phyloP scores from a whole-genome alignment of 2,329 filamentous ascomycete species.

The Phaeophleospora eucalypticola region DNA sequence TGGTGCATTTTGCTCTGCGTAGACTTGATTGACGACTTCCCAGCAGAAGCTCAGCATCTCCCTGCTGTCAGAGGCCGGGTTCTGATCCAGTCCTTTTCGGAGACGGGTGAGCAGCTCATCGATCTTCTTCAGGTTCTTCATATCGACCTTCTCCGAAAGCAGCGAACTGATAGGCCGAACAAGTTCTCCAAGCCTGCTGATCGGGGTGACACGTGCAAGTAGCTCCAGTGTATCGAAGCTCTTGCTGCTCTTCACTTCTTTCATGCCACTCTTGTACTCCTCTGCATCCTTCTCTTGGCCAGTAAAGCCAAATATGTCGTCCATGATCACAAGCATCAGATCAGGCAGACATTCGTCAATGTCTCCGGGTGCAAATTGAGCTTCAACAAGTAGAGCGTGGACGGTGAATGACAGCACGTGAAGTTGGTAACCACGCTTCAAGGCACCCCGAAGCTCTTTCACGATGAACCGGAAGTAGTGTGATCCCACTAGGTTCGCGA shows the following conservation, averaged over 20 bases:
- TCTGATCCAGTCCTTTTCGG: conserved; percentile 75
- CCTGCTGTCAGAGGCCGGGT: conserved; percentile 70
- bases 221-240: conserved; percentile 97
- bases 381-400: conserved; percentile 79
- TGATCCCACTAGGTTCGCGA: conserved; percentile 74
- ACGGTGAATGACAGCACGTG: conserved; percentile 94
- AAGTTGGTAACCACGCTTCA: conserved; percentile 83
- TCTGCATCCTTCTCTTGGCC: conserved; percentile 97
- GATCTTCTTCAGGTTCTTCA: conserved; percentile 80
- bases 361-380: conserved; percentile 72
- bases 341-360: conserved; percentile 80
- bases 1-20: conserved; percentile 46
- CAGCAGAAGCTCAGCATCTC: conserved; percentile 94
- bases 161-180: conserved; percentile 74
- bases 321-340: conserved; percentile 84
- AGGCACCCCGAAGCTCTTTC: conserved; percentile 77
- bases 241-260: conserved; percentile 96
- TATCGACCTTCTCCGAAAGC: conserved; percentile 76
- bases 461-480: conserved; percentile 88
- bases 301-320: conserved; percentile 89
- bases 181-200: conserved; percentile 68
- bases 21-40: conserved; percentile 84
- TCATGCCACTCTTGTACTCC: conserved; percentile 91
- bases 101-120: conserved; percentile 84
- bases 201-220: conserved; percentile 74